Percentiles rank a stretch among this genome's conserved stretches.
phyloP scores from a whole-genome alignment of 140 eudicot genomes.

The Senecio squalidus region DNA sequence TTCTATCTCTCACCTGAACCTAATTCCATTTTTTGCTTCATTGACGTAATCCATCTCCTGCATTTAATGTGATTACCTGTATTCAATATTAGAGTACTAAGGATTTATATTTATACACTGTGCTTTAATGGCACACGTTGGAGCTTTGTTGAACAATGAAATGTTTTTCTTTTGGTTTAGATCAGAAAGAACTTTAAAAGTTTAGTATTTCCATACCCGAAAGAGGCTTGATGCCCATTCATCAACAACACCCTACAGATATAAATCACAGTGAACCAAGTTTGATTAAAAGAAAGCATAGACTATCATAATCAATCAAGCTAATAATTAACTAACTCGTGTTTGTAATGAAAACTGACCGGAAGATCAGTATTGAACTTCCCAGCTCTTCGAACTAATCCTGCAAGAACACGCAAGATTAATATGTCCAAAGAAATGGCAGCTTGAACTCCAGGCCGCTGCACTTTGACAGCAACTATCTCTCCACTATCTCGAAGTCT shows the following conservation, averaged over 20 bases:
- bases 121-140: neutral
- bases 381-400: constrained; percentile 71
- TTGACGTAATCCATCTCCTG: constrained; percentile 99
- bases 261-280: constrained; percentile 12
- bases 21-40: constrained; percentile 85
- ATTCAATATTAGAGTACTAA: constrained; percentile 95
- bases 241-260: constrained; percentile 86
- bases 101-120: constrained; percentile 33
- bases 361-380: constrained; percentile 93
- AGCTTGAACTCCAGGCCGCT: constrained; percentile 96
- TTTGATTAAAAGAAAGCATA: neutral
- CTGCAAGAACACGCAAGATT: constrained; percentile 77
- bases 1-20: constrained; percentile 59
- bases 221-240: constrained; percentile 99
- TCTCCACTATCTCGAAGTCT: constrained; percentile 61
- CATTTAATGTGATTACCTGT: constrained; percentile 99
- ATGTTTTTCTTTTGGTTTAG: constrained; percentile 4
- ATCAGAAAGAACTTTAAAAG: constrained; percentile 10
- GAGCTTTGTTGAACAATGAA: neutral
- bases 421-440: constrained; percentile 96
- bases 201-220: constrained; percentile 61
- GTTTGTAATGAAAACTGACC: constrained; percentile 34
- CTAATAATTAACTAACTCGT: neutral
- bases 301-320: neutral
- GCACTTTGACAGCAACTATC: constrained; percentile 93